Conservation (phyloP, 2,329 filamentous ascomycete genomes). For the Akanthomyces dipterigenus region DNA sequence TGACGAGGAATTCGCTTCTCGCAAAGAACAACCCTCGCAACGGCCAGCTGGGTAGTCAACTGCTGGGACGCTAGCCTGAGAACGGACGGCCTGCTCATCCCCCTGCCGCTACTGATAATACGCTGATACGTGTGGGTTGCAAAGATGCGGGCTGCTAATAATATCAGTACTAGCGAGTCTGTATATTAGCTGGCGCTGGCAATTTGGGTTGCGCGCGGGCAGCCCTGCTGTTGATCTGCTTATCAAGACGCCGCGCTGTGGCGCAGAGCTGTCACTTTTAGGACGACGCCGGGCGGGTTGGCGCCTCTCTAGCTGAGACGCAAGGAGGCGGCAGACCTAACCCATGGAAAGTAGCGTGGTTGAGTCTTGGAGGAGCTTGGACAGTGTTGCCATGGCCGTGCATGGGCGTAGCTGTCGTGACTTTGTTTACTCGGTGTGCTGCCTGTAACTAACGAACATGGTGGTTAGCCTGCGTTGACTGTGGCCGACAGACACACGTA, state of each 20-base stretch:
- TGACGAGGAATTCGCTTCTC: no score
- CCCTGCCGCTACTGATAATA: neutral
- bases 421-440: neutral
- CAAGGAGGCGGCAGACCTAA: constrained; percentile 3
- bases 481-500: neutral
- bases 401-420: neutral
- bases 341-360: constrained; percentile 1
- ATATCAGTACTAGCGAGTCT: neutral
- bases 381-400: neutral
- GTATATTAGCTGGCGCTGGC: neutral
- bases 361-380: neutral
- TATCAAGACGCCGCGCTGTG: neutral
- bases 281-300: neutral
- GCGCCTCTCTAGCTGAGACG: constrained; percentile 7
- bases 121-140: no score
- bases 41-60: neutral
- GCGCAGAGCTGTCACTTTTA: neutral
- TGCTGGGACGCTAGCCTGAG: neutral
- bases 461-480: neutral
- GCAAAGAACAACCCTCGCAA: no score
- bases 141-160: neutral
- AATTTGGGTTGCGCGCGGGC: neutral
- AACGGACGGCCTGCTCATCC: neutral
- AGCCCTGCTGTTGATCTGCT: neutral
- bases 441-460: no score